These are phyloP conservation scores for Syzygium oleosum DNA, from an alignment of 345 rosid species.

Conservation along the genomic window DNA sequence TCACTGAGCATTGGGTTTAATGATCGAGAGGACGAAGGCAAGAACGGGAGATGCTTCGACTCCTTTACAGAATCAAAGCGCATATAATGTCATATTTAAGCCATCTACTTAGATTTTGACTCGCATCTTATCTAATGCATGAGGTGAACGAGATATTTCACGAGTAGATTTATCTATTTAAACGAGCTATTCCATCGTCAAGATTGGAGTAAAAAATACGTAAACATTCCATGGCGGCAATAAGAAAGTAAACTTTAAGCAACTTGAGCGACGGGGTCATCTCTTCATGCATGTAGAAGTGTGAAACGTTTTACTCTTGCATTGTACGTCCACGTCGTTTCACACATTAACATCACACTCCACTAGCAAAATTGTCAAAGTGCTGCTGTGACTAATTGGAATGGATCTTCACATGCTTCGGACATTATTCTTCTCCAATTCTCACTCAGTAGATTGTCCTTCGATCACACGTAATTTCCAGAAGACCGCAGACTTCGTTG, in stretches of 20 bases:
- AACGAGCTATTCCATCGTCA: background rate
- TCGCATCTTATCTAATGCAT: background rate
- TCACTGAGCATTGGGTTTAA: background rate
- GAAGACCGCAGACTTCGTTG: background rate
- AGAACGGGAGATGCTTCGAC: background rate
- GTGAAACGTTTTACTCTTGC: background rate
- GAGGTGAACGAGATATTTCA: background rate
- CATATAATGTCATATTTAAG: background rate
- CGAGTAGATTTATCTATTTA: background rate
- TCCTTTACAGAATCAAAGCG: background rate
- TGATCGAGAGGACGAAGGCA: background rate
- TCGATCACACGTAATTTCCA: background rate
- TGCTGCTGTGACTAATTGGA: background rate
- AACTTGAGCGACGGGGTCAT: background rate
- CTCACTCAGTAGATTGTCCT: background rate
- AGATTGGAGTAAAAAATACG: background rate
- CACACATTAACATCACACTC: background rate
- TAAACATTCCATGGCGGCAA: background rate
- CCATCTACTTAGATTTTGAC: background rate
- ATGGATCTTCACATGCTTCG: background rate
- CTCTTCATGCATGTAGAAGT: background rate
- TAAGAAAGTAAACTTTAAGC: background rate
- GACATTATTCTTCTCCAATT: background rate
- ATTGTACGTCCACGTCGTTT: background rate
- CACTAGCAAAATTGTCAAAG: background rate